phyloP scores from a whole-genome alignment of 2,329 filamentous ascomycete species.

The Chrysoporthe deuterocubensis region DNA sequence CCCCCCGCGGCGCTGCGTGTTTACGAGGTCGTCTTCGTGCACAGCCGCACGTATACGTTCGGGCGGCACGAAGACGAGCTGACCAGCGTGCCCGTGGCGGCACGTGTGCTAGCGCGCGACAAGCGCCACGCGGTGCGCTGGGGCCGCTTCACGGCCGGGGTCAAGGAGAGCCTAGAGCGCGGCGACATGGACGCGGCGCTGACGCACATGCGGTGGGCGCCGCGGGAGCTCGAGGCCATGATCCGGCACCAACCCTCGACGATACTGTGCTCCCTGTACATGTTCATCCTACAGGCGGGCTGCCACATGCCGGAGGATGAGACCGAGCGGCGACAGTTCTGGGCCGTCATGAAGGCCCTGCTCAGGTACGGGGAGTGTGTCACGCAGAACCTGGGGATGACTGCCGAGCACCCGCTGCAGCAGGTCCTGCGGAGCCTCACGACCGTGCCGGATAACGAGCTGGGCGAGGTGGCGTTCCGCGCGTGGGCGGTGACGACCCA shows the following conservation, averaged over 20 bases:
- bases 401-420: conserved; percentile 5
- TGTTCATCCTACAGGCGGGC: conserved; percentile 15
- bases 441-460: neutral
- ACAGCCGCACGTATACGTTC: conserved; percentile 16
- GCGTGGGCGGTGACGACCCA: conserved; percentile 17
- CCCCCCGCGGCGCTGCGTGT: conserved; percentile 10
- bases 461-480: conserved; percentile 18
- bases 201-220: conserved; percentile 11
- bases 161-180: conserved; percentile 3
- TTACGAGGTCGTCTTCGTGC: conserved; percentile 15
- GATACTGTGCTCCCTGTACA: conserved; percentile 14
- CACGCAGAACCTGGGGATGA: neutral
- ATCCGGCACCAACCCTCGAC: conserved; percentile 10
- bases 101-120: conserved; percentile 1
- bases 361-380: conserved; percentile 13
- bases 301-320: neutral
- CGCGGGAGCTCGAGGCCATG: conserved; percentile 12
- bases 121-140: conserved; percentile 11
- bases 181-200: conserved; percentile 12
- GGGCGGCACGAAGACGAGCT: conserved; percentile 4
- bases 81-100: conserved; percentile 3
- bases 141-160: neutral
- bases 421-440: conserved; percentile 17
- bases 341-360: conserved; percentile 13
- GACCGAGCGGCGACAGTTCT: conserved; percentile 1